Evolutionary conservation across 805 yeast genomes (phyloP), one percentile per base, ranked within the genome.

Genomic region (Diddensiella santjacobensis): DNA sequence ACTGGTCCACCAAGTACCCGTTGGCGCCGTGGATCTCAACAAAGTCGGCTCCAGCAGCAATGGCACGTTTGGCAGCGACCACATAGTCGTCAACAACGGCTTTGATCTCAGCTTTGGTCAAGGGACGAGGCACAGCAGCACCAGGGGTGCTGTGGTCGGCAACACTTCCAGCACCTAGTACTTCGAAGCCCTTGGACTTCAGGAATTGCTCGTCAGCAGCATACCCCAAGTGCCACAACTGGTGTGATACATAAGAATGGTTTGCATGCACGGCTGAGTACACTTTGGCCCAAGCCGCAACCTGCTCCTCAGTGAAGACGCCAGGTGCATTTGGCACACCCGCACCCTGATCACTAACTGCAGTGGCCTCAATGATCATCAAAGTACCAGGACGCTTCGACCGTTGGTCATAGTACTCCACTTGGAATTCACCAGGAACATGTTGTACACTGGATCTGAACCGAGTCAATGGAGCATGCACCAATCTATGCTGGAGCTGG

Each of bases 11-110:
- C 38, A 81, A 62, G 55, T 77, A 80, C 1, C 86, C 86, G 59
- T 81, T 78, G 22, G 88, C 87, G 24, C 70, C 72, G 62, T 83
- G 86, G 52, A 82, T 68, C 58, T 81, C 87, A 38, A 84, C 75
- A 56, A 82, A 81, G 62, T 83, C 88, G 44, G 77, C 75, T 0
- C 81, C 79, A 11, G 80, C 72, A 3, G 66, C 70, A 33, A 73
- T 65, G 2, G 85, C 79, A 53, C 72, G 70, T 49, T 68, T 66
- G 1, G 84, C 82, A 15, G 84, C 82, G 1, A 55, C 55, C 10
- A 69, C 79, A 60, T 71, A 83, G n/a, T 66, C 66, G 23, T 70
- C 58, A n/a, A 75, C 68, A 29, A 72, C 48, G 1, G 63, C 60
- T 37, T 72, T 58, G 50, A 83, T 71, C 42, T 79, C 78, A 2